Percentiles rank a stretch among this genome's conserved stretches.
phyloP scores from a whole-genome alignment of 1,139 yeast species.

The Candida albicans region DNA sequence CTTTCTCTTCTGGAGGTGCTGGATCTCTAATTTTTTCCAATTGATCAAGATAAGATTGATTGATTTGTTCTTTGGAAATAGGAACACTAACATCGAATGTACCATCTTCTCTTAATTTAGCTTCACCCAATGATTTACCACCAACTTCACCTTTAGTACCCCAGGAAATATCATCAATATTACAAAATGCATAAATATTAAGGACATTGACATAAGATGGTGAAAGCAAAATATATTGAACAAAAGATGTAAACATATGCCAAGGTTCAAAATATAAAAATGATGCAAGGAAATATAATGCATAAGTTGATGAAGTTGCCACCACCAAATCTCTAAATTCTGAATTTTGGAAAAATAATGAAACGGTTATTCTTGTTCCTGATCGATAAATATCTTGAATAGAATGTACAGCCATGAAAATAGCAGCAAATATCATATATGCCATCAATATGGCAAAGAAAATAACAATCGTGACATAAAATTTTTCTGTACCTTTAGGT shows the following conservation, averaged over 20 bases:
- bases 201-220: constrained; percentile 50
- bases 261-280: constrained; percentile 51
- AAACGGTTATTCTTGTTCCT: constrained; percentile 35
- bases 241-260: constrained; percentile 53
- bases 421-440: constrained; percentile 74
- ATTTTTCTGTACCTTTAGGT: constrained; percentile 85
- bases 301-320: constrained; percentile 49
- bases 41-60: constrained; percentile 60
- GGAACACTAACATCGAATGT: constrained; percentile 69
- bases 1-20: constrained; percentile 25
- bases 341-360: constrained; percentile 41
- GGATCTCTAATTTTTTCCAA: constrained; percentile 59
- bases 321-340: constrained; percentile 50
- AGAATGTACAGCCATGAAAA: constrained; percentile 49
- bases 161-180: constrained; percentile 53
- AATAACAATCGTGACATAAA: constrained; percentile 78
- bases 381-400: constrained; percentile 34
- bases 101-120: constrained; percentile 67
- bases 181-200: constrained; percentile 51
- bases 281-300: constrained; percentile 46
- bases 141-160: constrained; percentile 53
- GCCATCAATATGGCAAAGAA: constrained; percentile 92
- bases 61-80: constrained; percentile 59
- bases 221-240: constrained; percentile 46
- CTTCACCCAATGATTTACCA: constrained; percentile 49